These are phyloP conservation scores for Schizophyllum commune DNA, from an alignment of 1,284 basidiomycete genomes.

Conservation along the genomic window DNA sequence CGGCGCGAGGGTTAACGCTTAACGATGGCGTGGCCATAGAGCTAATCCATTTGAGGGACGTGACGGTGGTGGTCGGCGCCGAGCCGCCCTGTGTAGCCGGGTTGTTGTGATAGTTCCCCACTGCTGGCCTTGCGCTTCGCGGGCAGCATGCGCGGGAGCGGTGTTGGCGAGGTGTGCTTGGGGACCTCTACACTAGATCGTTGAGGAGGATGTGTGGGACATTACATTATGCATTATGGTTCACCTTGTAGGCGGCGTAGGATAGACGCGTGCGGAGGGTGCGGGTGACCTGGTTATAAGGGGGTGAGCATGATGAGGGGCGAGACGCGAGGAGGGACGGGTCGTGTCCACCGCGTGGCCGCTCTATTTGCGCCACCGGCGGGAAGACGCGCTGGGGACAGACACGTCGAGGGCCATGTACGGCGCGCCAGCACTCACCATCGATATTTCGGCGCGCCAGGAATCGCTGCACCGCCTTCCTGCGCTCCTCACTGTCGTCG, in stretches of 20 bases:
- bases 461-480: slow-evolving; percentile 62
- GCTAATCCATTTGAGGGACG: slow-evolving; percentile 22
- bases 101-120: slow-evolving; percentile 40
- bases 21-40: slow-evolving; percentile 42
- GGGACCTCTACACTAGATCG: slow-evolving; percentile 63
- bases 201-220: slow-evolving; percentile 54
- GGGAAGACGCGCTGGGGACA: no score
- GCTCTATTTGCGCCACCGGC: no score
- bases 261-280: slow-evolving; percentile 67
- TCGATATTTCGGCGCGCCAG: slow-evolving; percentile 62
- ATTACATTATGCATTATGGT: no score
- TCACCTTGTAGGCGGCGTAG: slow-evolving; percentile 75
- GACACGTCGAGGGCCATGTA: slow-evolving; percentile 1
- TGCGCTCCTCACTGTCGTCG: slow-evolving; percentile 47
- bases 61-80: slow-evolving; percentile 22
- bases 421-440: slow-evolving; percentile 59
- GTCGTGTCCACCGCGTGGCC: no score
- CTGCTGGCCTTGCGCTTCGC: slow-evolving; percentile 47
- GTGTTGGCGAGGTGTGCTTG: slow-evolving; percentile 31
- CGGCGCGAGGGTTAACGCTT: slow-evolving; percentile 29
- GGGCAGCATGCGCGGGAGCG: slow-evolving; percentile 40
- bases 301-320: neutral
- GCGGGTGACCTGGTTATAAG: slow-evolving; percentile 56
- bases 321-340: slow-evolving; percentile 16
- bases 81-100: slow-evolving; percentile 37